These are phyloP conservation scores for Sarocladium kiliense DNA, from an alignment of 2,329 filamentous ascomycete species.

Conservation along the genomic window DNA sequence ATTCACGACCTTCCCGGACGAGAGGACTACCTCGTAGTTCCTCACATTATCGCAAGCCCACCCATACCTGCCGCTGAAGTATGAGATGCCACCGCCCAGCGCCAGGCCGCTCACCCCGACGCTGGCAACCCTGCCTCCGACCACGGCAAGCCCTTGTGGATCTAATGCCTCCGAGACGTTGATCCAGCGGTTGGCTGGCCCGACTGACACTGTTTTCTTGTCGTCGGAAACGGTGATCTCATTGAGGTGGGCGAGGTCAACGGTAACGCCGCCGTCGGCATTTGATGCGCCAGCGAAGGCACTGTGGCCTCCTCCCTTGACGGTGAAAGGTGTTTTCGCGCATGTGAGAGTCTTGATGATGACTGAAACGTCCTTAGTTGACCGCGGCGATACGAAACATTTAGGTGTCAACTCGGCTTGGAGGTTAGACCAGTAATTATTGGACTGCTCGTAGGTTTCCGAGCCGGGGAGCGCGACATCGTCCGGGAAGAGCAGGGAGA, in stretches of 20 bases:
- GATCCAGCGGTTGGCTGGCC: constrained; percentile 38
- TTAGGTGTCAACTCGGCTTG: background rate
- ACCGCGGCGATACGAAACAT: background rate
- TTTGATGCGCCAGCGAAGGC: constrained; percentile 37
- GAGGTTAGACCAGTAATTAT: background rate
- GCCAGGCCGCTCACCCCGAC: constrained; percentile 40
- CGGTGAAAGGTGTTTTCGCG: constrained; percentile 32
- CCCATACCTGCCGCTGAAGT: constrained; percentile 38
- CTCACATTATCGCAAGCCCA: constrained; percentile 41
- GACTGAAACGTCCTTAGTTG: background rate
- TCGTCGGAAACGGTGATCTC: constrained; percentile 26
- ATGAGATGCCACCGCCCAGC: constrained; percentile 45
- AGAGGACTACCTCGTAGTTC: constrained; percentile 42
- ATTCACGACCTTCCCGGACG: constrained; percentile 36
- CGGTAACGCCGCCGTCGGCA: constrained; percentile 31
- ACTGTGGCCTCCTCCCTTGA: constrained; percentile 48
- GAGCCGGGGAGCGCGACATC: background rate
- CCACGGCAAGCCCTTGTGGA: constrained; percentile 27
- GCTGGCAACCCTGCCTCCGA: constrained; percentile 32
- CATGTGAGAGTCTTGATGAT: background rate
- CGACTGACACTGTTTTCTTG: constrained; percentile 31
- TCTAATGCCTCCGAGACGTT: constrained; percentile 36
- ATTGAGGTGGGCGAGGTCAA: constrained; percentile 38
- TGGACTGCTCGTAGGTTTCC: background rate
- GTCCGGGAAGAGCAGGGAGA: background rate